These are phyloP conservation scores for Solanum etuberosum DNA, from an alignment of 257 asterid genomes.

Conservation along the genomic window DNA sequence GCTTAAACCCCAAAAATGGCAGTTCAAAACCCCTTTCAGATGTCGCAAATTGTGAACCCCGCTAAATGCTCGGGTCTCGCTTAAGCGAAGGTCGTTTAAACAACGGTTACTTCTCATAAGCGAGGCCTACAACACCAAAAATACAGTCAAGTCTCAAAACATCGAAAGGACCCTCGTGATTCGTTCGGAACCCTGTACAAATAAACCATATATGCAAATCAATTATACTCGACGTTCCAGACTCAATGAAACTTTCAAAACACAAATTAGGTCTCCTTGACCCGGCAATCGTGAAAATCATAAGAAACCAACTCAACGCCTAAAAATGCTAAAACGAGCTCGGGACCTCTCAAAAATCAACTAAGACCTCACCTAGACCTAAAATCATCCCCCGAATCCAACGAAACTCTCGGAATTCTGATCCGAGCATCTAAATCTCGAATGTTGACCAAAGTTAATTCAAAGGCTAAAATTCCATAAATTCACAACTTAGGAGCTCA, in stretches of 20 bases:
- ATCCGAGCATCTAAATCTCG: neutral
- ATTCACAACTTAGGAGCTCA: neutral
- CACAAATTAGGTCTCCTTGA: no score
- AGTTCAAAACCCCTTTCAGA: neutral
- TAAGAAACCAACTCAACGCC: neutral
- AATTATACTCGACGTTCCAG: neutral
- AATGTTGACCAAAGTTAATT: neutral
- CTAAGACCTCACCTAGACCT: neutral
- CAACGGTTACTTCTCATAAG: no score
- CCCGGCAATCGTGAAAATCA: neutral
- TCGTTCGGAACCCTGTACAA: no score
- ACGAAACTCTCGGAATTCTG: neutral
- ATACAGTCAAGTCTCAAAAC: neutral
- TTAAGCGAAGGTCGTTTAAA: no score
- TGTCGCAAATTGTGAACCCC: rapidly evolving
- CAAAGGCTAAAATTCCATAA: neutral
- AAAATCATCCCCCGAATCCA: neutral
- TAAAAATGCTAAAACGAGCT: neutral
- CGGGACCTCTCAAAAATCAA: neutral
- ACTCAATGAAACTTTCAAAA: neutral
- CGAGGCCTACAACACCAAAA: no score
- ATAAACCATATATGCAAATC: no score
- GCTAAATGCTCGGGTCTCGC: neutral
- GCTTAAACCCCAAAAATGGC: neutral
- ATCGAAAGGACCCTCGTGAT: no score